phyloP scores from a whole-genome alignment of 140 eudicot genomes.

The Ambrosia hybrid region DNA sequence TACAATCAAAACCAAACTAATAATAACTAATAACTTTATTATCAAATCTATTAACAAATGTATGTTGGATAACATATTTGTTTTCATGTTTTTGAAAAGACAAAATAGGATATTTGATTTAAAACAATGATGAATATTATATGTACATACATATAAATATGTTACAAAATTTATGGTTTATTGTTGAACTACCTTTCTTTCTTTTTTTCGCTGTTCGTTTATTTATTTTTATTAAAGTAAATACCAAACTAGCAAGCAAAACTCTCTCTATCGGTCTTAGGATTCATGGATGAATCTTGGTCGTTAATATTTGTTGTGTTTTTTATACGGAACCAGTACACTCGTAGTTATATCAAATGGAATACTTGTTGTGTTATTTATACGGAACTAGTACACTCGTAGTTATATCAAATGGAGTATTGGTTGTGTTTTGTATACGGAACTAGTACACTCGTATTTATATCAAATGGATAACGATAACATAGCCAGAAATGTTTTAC shows the following conservation, averaged over 20 bases:
- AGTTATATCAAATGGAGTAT: too few relatives aligned
- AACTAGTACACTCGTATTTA: too few relatives aligned
- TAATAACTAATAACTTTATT: slow-evolving; percentile 1
- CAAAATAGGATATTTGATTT: neutral
- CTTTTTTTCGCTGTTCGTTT: slow-evolving; percentile 18
- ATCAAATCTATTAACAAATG: neutral
- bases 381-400: too few relatives aligned
- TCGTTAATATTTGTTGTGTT: neutral
- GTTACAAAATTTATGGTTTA: neutral
- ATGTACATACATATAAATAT: neutral
- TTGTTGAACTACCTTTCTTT: slow-evolving; percentile 37
- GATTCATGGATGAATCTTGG: neutral
- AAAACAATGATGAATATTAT: neutral
- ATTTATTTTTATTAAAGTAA: neutral
- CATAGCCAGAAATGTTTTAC: too few relatives aligned
- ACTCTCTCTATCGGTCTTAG: neutral
- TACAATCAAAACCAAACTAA: neutral
- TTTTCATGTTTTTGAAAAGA: slow-evolving; percentile 8
- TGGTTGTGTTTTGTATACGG: too few relatives aligned
- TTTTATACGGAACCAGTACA: too few relatives aligned
- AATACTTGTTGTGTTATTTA: too few relatives aligned
- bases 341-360: too few relatives aligned
- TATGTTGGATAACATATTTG: slow-evolving; percentile 7
- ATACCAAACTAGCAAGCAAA: slow-evolving; percentile 3
- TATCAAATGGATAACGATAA: too few relatives aligned